A percentile compares a stretch with the other conserved stretches of the same genome.
Evolutionary conservation across 768 basidiomycete species (phyloP).

Genomic region (Obba rivulosa): DNA sequence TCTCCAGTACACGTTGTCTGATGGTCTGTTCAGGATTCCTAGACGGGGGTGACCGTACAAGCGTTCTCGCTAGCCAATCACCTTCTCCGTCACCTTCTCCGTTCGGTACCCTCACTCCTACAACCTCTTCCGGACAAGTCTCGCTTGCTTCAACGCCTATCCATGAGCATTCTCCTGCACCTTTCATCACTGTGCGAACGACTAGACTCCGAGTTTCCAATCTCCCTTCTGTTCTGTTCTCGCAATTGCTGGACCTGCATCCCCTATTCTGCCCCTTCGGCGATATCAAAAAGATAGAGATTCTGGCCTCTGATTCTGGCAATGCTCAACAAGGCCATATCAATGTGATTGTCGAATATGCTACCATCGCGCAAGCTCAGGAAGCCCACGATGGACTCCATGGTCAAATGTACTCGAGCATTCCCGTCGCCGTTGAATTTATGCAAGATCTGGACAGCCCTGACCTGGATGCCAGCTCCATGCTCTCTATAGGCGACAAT

Average conservation of each 20-base stretch:
- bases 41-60: conserved; percentile 74
- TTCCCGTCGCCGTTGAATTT: conserved; percentile 34
- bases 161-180: conserved; percentile 8
- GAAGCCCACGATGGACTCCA: conserved; percentile 62
- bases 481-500: conserved; percentile 6
- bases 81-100: conserved; percentile 25
- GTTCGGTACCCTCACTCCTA: conserved; percentile 21
- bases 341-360: conserved; percentile 63
- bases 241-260: conserved; percentile 58
- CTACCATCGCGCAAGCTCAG: conserved; percentile 44
- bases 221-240: conserved; percentile 61
- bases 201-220: conserved; percentile 53
- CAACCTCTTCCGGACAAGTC: conserved; percentile 16
- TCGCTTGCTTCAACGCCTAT: conserved; percentile 15
- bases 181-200: conserved; percentile 5
- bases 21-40: conserved; percentile 53
- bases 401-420: conserved; percentile 56
- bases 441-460: conserved; percentile 14
- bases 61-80: conserved; percentile 49
- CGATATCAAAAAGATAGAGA: conserved; percentile 55
- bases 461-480: background rate
- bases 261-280: conserved; percentile 76
- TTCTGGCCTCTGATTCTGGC: conserved; percentile 31
- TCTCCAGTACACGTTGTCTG: conserved; percentile 1
- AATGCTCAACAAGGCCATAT: conserved; percentile 34